Percentiles rank a stretch among this genome's conserved stretches.
Evolutionary conservation across 1,139 yeast species (phyloP).

Genomic region (Kodamaea sp.): DNA sequence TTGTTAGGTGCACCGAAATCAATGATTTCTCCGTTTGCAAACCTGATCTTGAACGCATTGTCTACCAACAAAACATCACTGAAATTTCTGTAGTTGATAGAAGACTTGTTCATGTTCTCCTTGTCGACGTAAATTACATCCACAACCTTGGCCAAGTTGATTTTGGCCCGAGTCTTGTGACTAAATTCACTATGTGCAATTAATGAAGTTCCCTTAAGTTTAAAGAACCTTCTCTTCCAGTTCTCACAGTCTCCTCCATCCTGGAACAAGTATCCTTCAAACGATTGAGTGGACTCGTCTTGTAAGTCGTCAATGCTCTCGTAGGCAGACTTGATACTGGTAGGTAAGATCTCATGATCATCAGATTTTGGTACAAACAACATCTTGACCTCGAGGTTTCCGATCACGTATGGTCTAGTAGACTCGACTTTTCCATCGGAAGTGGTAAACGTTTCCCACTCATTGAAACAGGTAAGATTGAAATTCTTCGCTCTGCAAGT

Average conservation of each 20-base stretch:
- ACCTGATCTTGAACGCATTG: constrained; percentile 63
- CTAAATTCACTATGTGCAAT: constrained; percentile 66
- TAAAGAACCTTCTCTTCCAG: constrained; percentile 65
- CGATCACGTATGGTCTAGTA: constrained; percentile 62
- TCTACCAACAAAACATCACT: constrained; percentile 65
- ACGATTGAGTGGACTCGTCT: constrained; percentile 35
- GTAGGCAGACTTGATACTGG: constrained; percentile 60
- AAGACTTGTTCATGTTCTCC: constrained; percentile 34
- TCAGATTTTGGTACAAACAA: constrained; percentile 66
- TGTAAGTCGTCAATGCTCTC: constrained; percentile 51
- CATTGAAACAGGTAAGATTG: constrained; percentile 69
- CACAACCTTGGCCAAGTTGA: constrained; percentile 62
- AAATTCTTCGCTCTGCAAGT: constrained; percentile 55
- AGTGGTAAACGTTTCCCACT: constrained; percentile 63
- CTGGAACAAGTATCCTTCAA: constrained; percentile 69
- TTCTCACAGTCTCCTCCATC: constrained; percentile 76
- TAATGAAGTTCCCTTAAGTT: constrained; percentile 58
- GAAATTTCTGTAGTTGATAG: constrained; percentile 49
- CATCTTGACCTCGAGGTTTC: constrained; percentile 70
- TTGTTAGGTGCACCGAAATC: constrained; percentile 68
- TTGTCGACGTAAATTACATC: constrained; percentile 54
- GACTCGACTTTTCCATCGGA: constrained; percentile 28
- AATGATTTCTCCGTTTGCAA: constrained; percentile 68
- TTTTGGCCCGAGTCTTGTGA: constrained; percentile 64
- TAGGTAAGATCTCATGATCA: constrained; percentile 60